Evolutionary conservation across 2,329 filamentous ascomycete genomes (phyloP), one percentile per base, ranked within the genome.

Genomic region (Penicillium glabrum): DNA sequence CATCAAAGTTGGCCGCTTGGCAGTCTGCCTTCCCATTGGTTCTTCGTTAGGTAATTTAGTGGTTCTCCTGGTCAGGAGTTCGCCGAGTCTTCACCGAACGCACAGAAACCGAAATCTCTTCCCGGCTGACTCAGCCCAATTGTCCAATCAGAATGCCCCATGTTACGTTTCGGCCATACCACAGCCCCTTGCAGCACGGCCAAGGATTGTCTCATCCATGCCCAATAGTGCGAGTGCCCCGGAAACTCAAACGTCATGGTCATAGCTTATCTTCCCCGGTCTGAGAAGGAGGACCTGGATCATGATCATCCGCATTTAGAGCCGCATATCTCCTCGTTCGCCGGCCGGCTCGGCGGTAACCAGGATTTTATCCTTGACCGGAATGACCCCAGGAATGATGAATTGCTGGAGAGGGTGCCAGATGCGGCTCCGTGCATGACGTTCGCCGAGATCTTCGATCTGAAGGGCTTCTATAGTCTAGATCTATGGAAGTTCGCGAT

Each of bases 341-440:
- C 73, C 2, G 74, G 73, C 46, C 69, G 72, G 24, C 45, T 75
- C 3, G 73, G 74, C 35, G 72, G 69, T 19, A 75, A 75, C 51
- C 73, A 75, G 61, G 68, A 68, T 44, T 72, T 74, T 31, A 54
- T 60, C 53, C 61, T 71, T 5, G 63, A 74, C 49, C 69, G 68
- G 31, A 65, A 65, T 51, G 67, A 70, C 64, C 51, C 65, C 59
- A 50, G 68, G 37, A 69, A 72, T 58, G 56, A 61, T 10, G 64
- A 65, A 11, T 41, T 69, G 23, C 58, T 75, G 49, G 61, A 74
- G 39, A 65, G 66, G 21, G 63, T 73, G 11, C 77, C 77, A 0
- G 77, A 79, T 62, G 77, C 77, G 10, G 74, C 74, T 13, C 76
- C 77, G 5, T 72, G 69, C 26, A 74, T 79, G 71, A 68, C 69